phyloP scores from a whole-genome alignment of 495 filamentous ascomycete species.

The Penicillium paxilli region DNA sequence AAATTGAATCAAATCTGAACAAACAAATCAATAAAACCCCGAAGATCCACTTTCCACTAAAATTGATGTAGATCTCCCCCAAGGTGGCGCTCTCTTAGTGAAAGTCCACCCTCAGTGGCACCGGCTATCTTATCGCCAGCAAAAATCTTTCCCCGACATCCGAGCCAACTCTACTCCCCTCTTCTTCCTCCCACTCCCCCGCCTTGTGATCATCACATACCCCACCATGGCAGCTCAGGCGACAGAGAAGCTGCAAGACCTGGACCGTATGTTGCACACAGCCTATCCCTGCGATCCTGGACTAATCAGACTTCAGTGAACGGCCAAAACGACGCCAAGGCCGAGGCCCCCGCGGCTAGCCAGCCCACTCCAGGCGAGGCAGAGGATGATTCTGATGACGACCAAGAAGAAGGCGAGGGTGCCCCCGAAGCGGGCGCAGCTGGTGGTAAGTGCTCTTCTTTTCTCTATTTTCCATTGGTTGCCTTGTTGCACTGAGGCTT shows the following conservation, averaged over 20 bases:
- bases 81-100: too few relatives aligned
- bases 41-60: too few relatives aligned
- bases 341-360: constrained; percentile 37
- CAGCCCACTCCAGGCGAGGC: constrained; percentile 45
- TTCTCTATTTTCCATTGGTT: not conserved
- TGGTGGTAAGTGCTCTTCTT: constrained; percentile 36
- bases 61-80: too few relatives aligned
- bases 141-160: constrained; percentile 31
- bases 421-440: constrained; percentile 39
- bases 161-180: constrained; percentile 17
- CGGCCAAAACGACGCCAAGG: constrained; percentile 49
- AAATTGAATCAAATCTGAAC: too few relatives aligned
- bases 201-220: constrained; percentile 6
- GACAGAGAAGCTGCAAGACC: constrained; percentile 51
- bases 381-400: constrained; percentile 69
- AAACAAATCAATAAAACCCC: too few relatives aligned
- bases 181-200: constrained; percentile 16
- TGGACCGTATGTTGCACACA: constrained; percentile 41
- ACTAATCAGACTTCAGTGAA: constrained; percentile 41
- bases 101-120: too few relatives aligned
- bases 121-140: constrained; percentile 33
- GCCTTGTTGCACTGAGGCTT: not conserved
- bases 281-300: not conserved
- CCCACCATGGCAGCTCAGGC: constrained; percentile 55
- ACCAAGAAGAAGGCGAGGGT: constrained; percentile 50